Evolutionary conservation across 768 basidiomycete genomes (phyloP), one percentile per base, ranked within the genome.

Genomic region (Lanmaoa pseudosensibilis): DNA sequence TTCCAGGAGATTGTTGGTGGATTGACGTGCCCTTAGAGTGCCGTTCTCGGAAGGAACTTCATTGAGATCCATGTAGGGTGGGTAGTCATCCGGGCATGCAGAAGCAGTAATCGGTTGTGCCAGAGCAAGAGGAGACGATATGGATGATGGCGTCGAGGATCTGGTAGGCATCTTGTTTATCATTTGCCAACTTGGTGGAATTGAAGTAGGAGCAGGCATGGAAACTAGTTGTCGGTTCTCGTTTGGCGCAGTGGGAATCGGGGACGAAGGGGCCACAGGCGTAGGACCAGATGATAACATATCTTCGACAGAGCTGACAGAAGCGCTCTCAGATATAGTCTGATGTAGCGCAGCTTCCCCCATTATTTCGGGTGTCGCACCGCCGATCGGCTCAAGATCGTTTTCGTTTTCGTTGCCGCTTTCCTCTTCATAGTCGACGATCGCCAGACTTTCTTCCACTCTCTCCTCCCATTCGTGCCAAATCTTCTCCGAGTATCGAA

Each of bases 381-480:
- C 52, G n/a, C 60, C 68, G 7, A 70, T 72, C 25, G 60, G 71
- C 40, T 68, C 74, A 4, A 73, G 75, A 12, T 75, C 78, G 34
- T 77, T 76, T 52, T 77, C 75, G 47, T 78, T 75, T 52, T 77
- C 75, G 47, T 78, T 80, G 40, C 74, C 70, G 43, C 68, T 76
- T 41, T 76, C 82, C 41, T 83, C 84, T 9, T 82, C 84, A 18
- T 83, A 83, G 18, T 85, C 82, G 27, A 78, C 74, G 34, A 75
- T 75, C 4, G 80, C 81, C 34, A 95, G 73, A 40, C 79, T 81
- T 63, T 84, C 81, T 57, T 85, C 88, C 15, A 97, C 88, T 63
- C 84, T 86, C 66, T 91, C 89, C 73, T 98, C 90, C 95, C 96
- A 98, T 74, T 98, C 97, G 65, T 89, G 88, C 77, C 96, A 87